phyloP scores from a whole-genome alignment of 371 early-diverging fungal species.

The Mortierella sp. region DNA sequence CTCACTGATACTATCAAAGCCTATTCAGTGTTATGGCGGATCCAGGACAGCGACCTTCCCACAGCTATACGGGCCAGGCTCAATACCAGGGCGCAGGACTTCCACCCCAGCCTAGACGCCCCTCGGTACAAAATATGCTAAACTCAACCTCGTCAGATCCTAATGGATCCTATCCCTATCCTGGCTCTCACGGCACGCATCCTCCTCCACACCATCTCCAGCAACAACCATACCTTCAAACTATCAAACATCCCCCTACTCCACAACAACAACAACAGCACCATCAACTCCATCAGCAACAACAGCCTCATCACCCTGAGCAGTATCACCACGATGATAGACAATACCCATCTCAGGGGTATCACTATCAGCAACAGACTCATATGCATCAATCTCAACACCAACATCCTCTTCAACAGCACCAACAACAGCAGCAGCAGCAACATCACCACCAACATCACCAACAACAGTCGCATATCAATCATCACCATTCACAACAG shows the following conservation, averaged over 20 bases:
- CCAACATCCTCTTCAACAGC: slow-evolving; percentile 18
- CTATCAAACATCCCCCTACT: slow-evolving; percentile 21
- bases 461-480: slow-evolving; percentile 12
- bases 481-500: slow-evolving; percentile 17
- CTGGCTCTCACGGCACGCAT: slow-evolving; percentile 12
- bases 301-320: slow-evolving; percentile 18
- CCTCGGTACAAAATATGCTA: slow-evolving; percentile 53
- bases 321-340: slow-evolving; percentile 4
- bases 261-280: slow-evolving; percentile 20
- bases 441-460: slow-evolving; percentile 10
- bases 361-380: slow-evolving; percentile 19
- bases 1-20: background rate
- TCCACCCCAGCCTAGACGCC: slow-evolving; percentile 34
- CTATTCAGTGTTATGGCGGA: slow-evolving; percentile 26
- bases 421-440: slow-evolving; percentile 4
- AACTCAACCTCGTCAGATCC: slow-evolving; percentile 49
- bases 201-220: slow-evolving; percentile 15
- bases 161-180: slow-evolving; percentile 21
- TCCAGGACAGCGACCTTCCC: slow-evolving; percentile 23
- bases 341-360: background rate
- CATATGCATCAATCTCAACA: slow-evolving; percentile 22
- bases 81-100: slow-evolving; percentile 17
- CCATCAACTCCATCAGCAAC: slow-evolving; percentile 27
- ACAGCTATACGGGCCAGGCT: slow-evolving; percentile 17
- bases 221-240: slow-evolving; percentile 32